Conservation (phyloP, 768 basidiomycete genomes). For the Cyclocybe cylindracea region DNA sequence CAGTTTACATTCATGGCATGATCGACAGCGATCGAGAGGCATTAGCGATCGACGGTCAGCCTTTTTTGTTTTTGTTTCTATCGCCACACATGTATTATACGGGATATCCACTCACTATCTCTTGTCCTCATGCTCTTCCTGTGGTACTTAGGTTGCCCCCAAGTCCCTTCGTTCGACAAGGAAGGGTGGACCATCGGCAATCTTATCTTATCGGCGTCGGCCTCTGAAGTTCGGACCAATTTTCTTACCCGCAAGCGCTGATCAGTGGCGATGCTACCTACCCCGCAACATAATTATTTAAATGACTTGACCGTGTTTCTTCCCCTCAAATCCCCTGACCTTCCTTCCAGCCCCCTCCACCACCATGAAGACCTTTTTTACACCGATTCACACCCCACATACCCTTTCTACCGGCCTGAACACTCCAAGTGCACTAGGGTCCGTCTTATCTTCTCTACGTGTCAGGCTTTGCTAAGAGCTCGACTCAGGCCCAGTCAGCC, state of each 20-base stretch:
- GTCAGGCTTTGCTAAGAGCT: slow-evolving; percentile 1
- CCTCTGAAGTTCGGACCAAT: no score
- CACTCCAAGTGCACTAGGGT: slow-evolving; percentile 17
- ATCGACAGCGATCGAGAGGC: slow-evolving; percentile 1
- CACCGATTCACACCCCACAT: slow-evolving; percentile 15
- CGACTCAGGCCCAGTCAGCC: slow-evolving; percentile 5
- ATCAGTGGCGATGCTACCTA: no score
- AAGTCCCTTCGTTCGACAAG: no score
- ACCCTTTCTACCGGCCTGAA: slow-evolving; percentile 17
- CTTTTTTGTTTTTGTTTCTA: background rate
- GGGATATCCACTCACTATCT: no score
- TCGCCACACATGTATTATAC: background rate
- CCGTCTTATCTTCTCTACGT: slow-evolving; percentile 5
- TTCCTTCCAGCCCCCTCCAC: background rate
- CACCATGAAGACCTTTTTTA: slow-evolving; percentile 12
- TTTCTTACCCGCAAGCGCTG: no score
- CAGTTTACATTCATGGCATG: slow-evolving; percentile 50
- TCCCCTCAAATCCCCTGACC: background rate
- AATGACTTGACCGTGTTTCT: background rate
- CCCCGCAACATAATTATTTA: background rate
- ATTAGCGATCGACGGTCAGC: background rate
- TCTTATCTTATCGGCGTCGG: no score
- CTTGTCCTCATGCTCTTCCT: no score
- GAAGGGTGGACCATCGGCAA: no score
- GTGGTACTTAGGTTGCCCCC: no score